Evolutionary conservation across 1,284 basidiomycete genomes (phyloP), one percentile per base, ranked within the genome.

Genomic region (Marasmius oreades): DNA sequence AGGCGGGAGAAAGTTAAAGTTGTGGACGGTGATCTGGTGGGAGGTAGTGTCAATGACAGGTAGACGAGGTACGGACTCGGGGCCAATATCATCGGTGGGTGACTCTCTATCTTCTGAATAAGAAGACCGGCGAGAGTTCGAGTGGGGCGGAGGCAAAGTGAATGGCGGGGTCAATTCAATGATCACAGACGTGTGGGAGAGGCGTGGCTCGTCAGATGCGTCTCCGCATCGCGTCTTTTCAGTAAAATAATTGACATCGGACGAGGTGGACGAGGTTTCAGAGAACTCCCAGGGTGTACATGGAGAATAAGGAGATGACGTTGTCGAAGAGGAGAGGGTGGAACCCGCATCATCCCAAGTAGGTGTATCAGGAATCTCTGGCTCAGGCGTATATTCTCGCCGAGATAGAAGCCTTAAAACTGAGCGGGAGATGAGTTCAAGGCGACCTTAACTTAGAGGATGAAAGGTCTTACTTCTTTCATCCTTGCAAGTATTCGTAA

Each of bases 401-500:
- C 47, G 24, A 10, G 11, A 33, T 14, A 50, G 24, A 31, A 50
- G 47, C 14, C 14, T 50, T 3, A 31, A 14, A 31, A 50, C 47
- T 50, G 34, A 12, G 5, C 39, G 1, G 22, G 51, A 4, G 18
- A 42, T 24, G 34, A 42, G 34, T 22, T 28, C n/a, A n/a, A 12
- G 12, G 16, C 5, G 31, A n/a, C 24, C 47, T 31, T 12, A 26
- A 36, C 5, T 31, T 20, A 42, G 18, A 36, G 26, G 4, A 11
- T 4, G 48, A 59, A 63, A 11, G 46, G 47, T 71, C 76, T 64
- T 58, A 82, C 80, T 75, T 57, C 73, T 68, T 56, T 74, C 72
- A 55, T 81, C 78, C n/a, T 70, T 70, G 59, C 75, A 78, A 12
- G 79, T 80, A 61, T 83, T 81, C 48, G 79, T 67, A 28, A 83